phyloP scores from a whole-genome alignment of 495 filamentous ascomycete genomes.

The Penicillium atrosanguineum region DNA sequence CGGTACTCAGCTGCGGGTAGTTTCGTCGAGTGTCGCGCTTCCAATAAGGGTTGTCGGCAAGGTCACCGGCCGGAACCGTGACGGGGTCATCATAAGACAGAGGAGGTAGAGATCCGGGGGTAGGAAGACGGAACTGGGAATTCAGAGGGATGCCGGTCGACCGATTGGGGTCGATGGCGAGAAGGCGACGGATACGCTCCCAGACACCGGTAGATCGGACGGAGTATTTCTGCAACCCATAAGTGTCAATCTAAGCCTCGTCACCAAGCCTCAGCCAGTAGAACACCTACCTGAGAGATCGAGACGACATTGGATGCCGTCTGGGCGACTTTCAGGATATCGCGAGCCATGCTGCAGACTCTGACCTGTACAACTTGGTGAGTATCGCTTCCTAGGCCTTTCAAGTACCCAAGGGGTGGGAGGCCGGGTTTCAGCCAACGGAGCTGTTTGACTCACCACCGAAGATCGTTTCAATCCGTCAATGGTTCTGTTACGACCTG shows the following conservation, averaged over 20 bases:
- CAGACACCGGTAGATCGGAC: constrained; percentile 88
- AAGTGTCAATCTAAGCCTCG: neutral
- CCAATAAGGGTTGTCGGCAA: constrained; percentile 98
- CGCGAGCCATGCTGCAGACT: constrained; percentile 42
- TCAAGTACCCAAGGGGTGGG: neutral
- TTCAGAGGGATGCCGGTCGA: constrained; percentile 91
- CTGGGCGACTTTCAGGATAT: constrained; percentile 42
- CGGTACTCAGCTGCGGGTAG: constrained; percentile 79
- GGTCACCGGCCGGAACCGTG: constrained; percentile 86
- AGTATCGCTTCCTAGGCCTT: constrained; percentile 2
- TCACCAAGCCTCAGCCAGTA: neutral
- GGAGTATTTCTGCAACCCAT: constrained; percentile 80
- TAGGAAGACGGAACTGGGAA: constrained; percentile 84
- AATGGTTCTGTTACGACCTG: constrained; percentile 12
- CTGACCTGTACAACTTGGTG: constrained; percentile 19
- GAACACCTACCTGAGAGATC: constrained; percentile 34
- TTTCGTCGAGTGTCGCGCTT: constrained; percentile 84
- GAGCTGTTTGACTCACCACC: constrained; percentile 12
- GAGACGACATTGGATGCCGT: constrained; percentile 40
- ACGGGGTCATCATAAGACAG: constrained; percentile 82
- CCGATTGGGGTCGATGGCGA: constrained; percentile 84
- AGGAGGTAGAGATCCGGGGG: constrained; percentile 78
- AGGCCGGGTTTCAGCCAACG: neutral
- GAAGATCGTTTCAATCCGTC: constrained; percentile 12
- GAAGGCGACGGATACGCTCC: constrained; percentile 72